Base-by-base conservation (phyloP, 1,139 yeast genomes). In the Protomyces arabidopsidicola region DNA sequence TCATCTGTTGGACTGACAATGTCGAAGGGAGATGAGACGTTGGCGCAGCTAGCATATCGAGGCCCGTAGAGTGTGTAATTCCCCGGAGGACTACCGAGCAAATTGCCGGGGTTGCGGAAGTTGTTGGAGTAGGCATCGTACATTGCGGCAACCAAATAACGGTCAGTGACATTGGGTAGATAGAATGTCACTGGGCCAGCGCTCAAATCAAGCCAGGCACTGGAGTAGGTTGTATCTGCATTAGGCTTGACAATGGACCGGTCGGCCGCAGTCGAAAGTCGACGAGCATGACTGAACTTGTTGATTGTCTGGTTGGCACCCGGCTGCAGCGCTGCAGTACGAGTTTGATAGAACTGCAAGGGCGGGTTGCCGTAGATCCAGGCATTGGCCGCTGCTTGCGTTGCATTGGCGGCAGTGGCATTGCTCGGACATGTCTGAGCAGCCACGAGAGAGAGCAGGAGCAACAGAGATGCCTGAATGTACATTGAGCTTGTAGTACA, bases 101-200 rank as follows among this genome's bases (percentile, higher is more conserved):
- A 35, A 8, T 24, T 50, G 53, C 53, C 53, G 14, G 53, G 53
- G 36, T 50, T 50, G 31, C 10, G 16, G 53, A 50, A 50, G 14
- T 50, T 50, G n/a, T 50, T 50, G 53, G 35, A 20, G 22, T 50
- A 50, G 5, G 53, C 53, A 20, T 50, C 53, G 35, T 50, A 50
- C 53, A 50, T 50, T 10, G 53, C 53, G 10, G 53, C 53, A 9
- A 50, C 18, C 14, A 50, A 50, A 34, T 50, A 50, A 20, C 53
- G 53, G 12, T 50, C 53, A 12, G 35, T 20, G n/a, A 50, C 53
- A 14, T 50, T 10, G 5, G 53, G 53, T 6, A 50, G 34, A n/a
- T 16, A 24, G 53, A 50, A 31, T 22, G 36, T 31, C 34, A 50
- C 53, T 14, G 53, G 53, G 16, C 53, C 53, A 14, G 34, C 36